Base-by-base conservation (phyloP, 352 stramenopile species). In the Globisporangium cederbergense region DNA sequence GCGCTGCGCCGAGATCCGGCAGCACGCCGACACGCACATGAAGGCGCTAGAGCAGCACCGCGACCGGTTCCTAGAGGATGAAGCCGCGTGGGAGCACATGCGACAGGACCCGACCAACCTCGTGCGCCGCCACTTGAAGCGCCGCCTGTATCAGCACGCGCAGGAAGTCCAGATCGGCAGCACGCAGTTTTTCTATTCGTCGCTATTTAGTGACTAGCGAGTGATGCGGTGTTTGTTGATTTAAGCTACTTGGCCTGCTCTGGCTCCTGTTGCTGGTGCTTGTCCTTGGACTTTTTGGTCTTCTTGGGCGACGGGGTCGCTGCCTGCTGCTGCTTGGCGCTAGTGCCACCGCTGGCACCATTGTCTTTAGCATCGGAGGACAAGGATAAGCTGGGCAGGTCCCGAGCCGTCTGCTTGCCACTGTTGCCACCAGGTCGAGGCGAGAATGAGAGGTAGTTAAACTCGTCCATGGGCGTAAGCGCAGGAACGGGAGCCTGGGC, bases 21-120 rank as follows among this genome's bases (percentile, higher is more conserved):
- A 89, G 58, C 68, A 83, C 49, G 76, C 78, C 10, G 69, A 81
- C 20, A 69, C 67, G 34, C 76, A 89, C 45, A 65, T 88, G 6
- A 58, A 70, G 53, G 71, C 68, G 0, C 67, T 93, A 6, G 61
- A 62, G 2, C 58, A 67, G 30, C 76, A 88, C 52, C 75, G 82
- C 20, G 71, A 90, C 60, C 65, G 59, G 16, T 91, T 92, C 60
- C 56, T 82, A 11, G 75, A 88, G 4, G 67, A 79, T 1, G 81
- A 92, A 34, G 68, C 74, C 1, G 73, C 79, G 36, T 92, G 81
- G 81, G 75, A 89, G 22, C 58, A 68, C 9, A 89, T 87, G 75
- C 81, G 83, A 0, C 83, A 90, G 49, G 81, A 91, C 36, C 79
- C 79, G 2, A 87, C 83, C 62, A 90, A 88, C 57, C 63, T 90